Conservation (phyloP, 2,329 filamentous ascomycete species). For the Hymenoscyphus scutula region DNA sequence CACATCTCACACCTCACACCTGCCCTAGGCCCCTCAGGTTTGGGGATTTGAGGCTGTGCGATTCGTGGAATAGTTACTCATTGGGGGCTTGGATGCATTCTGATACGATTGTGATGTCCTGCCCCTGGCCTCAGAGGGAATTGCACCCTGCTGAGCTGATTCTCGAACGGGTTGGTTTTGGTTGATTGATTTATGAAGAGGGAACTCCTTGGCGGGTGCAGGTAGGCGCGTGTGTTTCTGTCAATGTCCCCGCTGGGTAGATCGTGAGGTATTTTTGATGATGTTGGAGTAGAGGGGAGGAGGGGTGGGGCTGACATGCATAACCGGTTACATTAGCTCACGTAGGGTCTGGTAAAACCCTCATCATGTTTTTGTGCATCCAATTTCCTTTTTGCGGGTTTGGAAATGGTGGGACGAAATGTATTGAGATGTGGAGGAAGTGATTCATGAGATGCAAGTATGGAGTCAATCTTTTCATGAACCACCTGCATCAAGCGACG, state of each 20-base stretch:
- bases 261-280: not conserved
- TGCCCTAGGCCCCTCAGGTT: not conserved
- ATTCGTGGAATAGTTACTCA: constrained; percentile 6
- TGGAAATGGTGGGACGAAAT: not conserved
- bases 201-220: not conserved
- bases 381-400: not conserved
- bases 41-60: constrained; percentile 7
- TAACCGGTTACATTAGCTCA: not conserved
- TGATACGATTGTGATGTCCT: constrained; percentile 5
- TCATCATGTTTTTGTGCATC: not conserved
- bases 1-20: constrained; percentile 3
- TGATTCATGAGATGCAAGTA: not conserved
- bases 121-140: not conserved
- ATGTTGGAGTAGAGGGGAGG: constrained; percentile 2
- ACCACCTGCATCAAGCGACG: too few species aligned
- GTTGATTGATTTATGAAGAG: not conserved
- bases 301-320: constrained; percentile 6
- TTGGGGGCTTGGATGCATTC: not conserved
- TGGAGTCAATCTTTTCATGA: not conserved
- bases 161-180: not conserved
- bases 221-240: not conserved
- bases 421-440: not conserved
- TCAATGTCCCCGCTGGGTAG: not conserved
- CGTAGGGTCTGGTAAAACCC: not conserved
- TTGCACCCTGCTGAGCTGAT: not conserved